Percentiles rank a stretch among this genome's conserved stretches.
Evolutionary conservation across 768 basidiomycete genomes (phyloP).

Genomic region (Mycena pura): DNA sequence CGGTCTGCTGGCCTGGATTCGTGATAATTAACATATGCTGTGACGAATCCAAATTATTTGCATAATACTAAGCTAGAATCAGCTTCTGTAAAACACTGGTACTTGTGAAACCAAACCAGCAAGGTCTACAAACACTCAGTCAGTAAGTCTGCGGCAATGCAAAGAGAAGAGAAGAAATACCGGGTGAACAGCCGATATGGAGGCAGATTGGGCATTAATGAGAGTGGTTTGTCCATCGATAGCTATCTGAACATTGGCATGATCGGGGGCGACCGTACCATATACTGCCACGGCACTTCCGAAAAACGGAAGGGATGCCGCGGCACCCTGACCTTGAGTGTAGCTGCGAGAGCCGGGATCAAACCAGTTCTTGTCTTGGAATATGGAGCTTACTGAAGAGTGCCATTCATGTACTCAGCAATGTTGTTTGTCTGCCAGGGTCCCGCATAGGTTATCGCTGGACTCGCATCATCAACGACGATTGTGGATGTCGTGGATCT

Average conservation of each 20-base stretch:
- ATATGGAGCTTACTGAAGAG: conserved; percentile 48
- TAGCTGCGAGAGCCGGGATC: conserved; percentile 38
- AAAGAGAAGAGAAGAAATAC: conserved; percentile 25
- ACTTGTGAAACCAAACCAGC: conserved; percentile 34
- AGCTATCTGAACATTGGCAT: conserved; percentile 52
- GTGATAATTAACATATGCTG: conserved; percentile 48
- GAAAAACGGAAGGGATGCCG: conserved; percentile 50
- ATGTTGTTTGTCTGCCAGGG: conserved; percentile 43
- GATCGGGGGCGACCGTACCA: conserved; percentile 59
- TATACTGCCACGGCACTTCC: conserved; percentile 63
- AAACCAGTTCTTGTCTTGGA: not conserved
- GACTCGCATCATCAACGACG: conserved; percentile 50
- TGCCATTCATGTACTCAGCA: conserved; percentile 41
- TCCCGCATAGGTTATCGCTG: conserved; percentile 49
- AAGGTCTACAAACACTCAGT: conserved; percentile 34
- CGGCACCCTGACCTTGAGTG: conserved; percentile 45
- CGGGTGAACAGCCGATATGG: conserved; percentile 38
- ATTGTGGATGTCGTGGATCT: conserved; percentile 35
- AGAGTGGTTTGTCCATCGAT: conserved; percentile 46
- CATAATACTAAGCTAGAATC: conserved; percentile 47
- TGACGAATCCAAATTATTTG: conserved; percentile 43
- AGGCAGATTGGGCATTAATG: conserved; percentile 3
- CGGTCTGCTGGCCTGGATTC: conserved; percentile 35
- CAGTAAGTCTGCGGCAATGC: not conserved
- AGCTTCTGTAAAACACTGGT: conserved; percentile 1